Evolutionary conservation across 768 basidiomycete species (phyloP).

Genomic region (Russula emetica): DNA sequence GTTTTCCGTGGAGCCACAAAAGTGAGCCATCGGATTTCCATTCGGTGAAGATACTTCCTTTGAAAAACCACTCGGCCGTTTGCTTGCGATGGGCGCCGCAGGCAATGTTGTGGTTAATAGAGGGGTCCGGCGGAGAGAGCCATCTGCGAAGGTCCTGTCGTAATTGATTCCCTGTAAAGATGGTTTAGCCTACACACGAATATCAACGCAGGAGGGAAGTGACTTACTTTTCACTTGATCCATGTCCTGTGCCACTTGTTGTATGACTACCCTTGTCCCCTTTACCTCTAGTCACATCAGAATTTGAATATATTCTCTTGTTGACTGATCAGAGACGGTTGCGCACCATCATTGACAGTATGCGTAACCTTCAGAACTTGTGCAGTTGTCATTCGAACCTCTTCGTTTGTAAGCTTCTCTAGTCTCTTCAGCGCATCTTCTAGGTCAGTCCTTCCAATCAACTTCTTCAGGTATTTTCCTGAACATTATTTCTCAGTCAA

Average conservation of each 20-base stretch:
- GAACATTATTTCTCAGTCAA: neutral
- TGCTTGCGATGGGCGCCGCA: neutral
- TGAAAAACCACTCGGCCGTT: neutral
- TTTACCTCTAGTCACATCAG: neutral
- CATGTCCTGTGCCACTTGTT: neutral
- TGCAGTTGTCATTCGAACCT: neutral
- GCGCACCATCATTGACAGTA: neutral
- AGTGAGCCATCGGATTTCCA: neutral
- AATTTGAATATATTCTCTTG: neutral
- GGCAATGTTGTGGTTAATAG: neutral
- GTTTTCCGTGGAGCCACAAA: constrained; percentile 4
- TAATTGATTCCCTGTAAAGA: neutral
- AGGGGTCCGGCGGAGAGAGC: neutral
- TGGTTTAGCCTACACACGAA: neutral
- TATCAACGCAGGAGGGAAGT: neutral
- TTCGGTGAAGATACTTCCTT: neutral
- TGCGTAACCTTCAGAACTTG: neutral
- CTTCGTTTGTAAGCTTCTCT: neutral
- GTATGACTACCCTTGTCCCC: neutral
- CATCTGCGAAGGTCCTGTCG: neutral
- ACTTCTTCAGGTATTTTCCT: neutral
- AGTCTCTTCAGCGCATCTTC: neutral
- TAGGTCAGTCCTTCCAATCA: neutral
- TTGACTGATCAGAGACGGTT: too few species aligned
- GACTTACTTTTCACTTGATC: neutral